Evolutionary conservation across 345 rosid genomes (phyloP), one percentile per base, ranked within the genome.

Genomic region (Eucalyptus lansdowneana): DNA sequence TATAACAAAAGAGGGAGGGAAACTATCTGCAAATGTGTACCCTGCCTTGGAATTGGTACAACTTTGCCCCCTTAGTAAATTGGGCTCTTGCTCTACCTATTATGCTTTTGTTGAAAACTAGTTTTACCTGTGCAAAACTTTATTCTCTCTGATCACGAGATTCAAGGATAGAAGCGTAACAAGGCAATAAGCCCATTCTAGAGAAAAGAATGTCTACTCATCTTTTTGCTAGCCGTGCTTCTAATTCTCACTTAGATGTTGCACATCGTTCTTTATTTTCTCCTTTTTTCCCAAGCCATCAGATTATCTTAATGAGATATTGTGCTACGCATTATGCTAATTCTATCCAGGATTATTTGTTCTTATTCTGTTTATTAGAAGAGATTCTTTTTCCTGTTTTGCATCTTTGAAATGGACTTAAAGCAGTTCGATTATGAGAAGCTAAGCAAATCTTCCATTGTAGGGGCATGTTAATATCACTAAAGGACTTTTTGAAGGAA

Each of bases 31-130:
- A 97, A 96, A 91, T 97, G 99, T 89, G 91, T 94, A 90, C 98
- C 99, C 49, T 96, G 98, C 93, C 95, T 93, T 87, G 98, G 99
- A 91, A 93, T 97, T 40, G 99, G 99, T 97, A 95, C 42, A 87
- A 81, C 29, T 89, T 50, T 37, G 29, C 12, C 53, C 69, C 67
- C 29, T 50, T 42, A 4, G 17, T 56, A 34, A 21, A 86, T 53
- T 11, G 65, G 10, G 62, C 45, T 51, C n/a, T 53, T 50, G 88
- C 29, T 86, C 56, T 86, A 53, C 45, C 45, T 40, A 8, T 31
- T 37, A 8, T 31, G 10, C 29, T 86, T 13, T 21, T 86, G 56
- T 22, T 25, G n/a, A 31, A 86, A 50, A 45, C 14, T 22, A 4
- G 25, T n/a, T 86, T 50, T 51, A 31, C 25, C 29, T 37, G 87